Conservation (phyloP, 306 rosid species). For the Oxytropis ochrocephala region DNA sequence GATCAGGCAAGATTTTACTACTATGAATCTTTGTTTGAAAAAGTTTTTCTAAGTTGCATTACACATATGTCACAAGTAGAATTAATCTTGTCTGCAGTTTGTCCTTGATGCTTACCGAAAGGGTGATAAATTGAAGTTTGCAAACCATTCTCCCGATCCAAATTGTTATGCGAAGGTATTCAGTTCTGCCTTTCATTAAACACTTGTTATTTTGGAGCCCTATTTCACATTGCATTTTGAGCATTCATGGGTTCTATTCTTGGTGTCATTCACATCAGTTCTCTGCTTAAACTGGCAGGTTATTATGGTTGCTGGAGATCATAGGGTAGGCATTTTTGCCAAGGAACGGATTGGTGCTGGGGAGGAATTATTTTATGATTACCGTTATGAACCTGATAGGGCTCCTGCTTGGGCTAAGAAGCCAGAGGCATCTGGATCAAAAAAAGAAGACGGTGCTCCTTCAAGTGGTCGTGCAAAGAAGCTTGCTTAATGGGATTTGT, state of each 20-base stretch:
- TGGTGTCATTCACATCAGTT: neutral
- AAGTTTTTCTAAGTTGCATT: neutral
- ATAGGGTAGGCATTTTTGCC: slow-evolving; percentile 97
- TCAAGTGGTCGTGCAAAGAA: slow-evolving; percentile 97
- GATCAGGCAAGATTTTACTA: slow-evolving; percentile 68
- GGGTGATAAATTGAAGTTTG: slow-evolving; percentile 97
- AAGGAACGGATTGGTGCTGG: slow-evolving; percentile 91
- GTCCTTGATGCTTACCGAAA: slow-evolving; percentile 97
- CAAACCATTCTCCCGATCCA: slow-evolving; percentile 96
- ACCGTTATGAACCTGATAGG: slow-evolving; percentile 92
- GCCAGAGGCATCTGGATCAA: slow-evolving; percentile 81
- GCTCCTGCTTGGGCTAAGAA: slow-evolving; percentile 99
- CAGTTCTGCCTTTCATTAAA: neutral
- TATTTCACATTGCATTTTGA: neutral
- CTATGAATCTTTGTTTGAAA: neutral
- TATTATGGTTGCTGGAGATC: slow-evolving; percentile 99
- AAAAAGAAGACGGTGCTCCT: slow-evolving; percentile 83
- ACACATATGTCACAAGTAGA: neutral
- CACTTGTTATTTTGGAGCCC: neutral
- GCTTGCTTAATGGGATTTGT: slow-evolving; percentile 49
- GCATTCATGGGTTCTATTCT: neutral
- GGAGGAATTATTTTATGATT: slow-evolving; percentile 96
- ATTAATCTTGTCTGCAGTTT: slow-evolving; percentile 49
- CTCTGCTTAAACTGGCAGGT: slow-evolving; percentile 49
- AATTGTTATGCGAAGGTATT: slow-evolving; percentile 96